These are phyloP conservation scores for Solanum peruvianum DNA, from an alignment of 257 asterid species.

Conservation along the genomic window DNA sequence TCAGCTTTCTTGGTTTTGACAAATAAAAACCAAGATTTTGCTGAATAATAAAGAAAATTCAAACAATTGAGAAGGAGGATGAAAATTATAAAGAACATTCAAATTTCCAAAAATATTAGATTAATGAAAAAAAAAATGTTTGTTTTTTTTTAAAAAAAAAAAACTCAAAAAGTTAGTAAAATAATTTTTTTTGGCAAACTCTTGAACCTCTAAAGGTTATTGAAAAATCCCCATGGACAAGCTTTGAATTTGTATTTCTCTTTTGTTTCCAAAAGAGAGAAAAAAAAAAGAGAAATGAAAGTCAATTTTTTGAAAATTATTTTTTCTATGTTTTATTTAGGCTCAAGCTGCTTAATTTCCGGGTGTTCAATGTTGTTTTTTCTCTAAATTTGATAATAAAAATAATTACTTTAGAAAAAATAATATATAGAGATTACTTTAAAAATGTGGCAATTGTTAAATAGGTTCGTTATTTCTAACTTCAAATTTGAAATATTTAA, in stretches of 20 bases:
- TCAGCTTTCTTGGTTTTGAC: not conserved
- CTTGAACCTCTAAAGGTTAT: not conserved
- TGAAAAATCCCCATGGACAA: not conserved
- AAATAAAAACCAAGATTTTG: not conserved
- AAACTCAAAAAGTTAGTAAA: not conserved
- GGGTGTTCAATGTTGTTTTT: not conserved
- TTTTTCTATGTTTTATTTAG: not conserved
- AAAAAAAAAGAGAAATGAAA: not conserved
- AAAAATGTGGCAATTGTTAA: not conserved
- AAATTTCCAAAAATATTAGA: not conserved
- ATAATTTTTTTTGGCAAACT: not conserved
- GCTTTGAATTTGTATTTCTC: not conserved
- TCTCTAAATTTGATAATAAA: too few relatives aligned
- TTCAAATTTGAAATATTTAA: not conserved
- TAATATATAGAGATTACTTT: not conserved
- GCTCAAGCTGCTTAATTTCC: not conserved
- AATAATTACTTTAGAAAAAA: not conserved
- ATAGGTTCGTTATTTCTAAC: not conserved
- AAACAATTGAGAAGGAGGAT: not conserved
- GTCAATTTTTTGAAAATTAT: not conserved
- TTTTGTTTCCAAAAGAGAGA: not conserved
- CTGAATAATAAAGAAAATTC: not conserved
- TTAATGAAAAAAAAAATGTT: not conserved
- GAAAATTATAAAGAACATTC: not conserved
- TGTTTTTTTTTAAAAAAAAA: not conserved